phyloP scores from a whole-genome alignment of 1,284 basidiomycete species.

The Heterobasidion parviporum region DNA sequence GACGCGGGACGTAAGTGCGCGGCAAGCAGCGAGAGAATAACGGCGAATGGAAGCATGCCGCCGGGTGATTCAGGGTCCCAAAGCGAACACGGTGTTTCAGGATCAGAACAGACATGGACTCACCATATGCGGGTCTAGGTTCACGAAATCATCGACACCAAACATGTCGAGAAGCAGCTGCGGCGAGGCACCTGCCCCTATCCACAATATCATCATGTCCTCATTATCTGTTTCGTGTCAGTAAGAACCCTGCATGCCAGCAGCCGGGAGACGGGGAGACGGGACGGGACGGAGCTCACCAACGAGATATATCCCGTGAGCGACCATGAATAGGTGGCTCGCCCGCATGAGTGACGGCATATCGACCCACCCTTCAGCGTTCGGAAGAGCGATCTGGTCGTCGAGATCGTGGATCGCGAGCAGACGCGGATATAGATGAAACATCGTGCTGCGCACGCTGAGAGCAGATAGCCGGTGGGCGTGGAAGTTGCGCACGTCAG shows the following conservation, averaged over 20 bases:
- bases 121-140: conserved; percentile 72
- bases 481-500: conserved; percentile 89
- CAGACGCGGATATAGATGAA: conserved; percentile 84
- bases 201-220: conserved; percentile 86
- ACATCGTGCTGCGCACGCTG: conserved; percentile 64
- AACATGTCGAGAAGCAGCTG: conserved; percentile 83
- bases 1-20: neutral
- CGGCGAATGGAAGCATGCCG: neutral
- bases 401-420: conserved; percentile 85
- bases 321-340: conserved; percentile 85
- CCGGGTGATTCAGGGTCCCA: neutral
- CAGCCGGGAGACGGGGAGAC: neutral
- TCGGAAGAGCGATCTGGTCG: conserved; percentile 65
- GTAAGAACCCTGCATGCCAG: neutral
- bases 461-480: conserved; percentile 72
- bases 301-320: conserved; percentile 86
- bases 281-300: conserved; percentile 38
- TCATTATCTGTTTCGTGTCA: conserved; percentile 68
- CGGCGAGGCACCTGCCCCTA: conserved; percentile 78
- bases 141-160: conserved; percentile 72
- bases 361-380: conserved; percentile 40
- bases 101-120: conserved; percentile 13
- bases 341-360: conserved; percentile 80
- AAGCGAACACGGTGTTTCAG: neutral
- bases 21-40: neutral